These are phyloP conservation scores for Naganishia sp. DNA, from an alignment of 1,284 basidiomycete species.

Conservation along the genomic window DNA sequence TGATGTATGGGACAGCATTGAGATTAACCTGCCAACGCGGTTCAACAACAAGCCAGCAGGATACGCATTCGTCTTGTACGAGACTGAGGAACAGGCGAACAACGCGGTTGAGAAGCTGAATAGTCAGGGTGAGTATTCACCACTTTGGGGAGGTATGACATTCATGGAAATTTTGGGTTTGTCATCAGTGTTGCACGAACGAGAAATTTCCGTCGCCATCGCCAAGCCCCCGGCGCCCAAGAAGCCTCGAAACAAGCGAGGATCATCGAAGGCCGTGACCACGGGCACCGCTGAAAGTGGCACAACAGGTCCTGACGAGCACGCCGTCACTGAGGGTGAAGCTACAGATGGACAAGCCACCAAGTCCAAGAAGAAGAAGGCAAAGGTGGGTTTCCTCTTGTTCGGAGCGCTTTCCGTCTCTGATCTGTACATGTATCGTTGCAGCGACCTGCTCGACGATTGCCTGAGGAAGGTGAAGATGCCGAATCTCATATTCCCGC, in stretches of 20 bases:
- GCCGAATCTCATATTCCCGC: slow-evolving; percentile 21
- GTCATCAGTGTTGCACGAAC: slow-evolving; percentile 69
- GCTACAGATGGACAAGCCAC: slow-evolving; percentile 34
- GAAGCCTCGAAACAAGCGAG: slow-evolving; percentile 51
- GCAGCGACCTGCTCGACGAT: slow-evolving; percentile 45
- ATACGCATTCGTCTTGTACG: slow-evolving; percentile 86
- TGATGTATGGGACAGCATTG: slow-evolving; percentile 30
- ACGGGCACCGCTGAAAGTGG: slow-evolving; percentile 40
- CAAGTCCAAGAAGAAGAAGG: slow-evolving; percentile 48
- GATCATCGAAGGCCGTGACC: slow-evolving; percentile 36
- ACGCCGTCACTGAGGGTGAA: slow-evolving; percentile 37
- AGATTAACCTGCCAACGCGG: slow-evolving; percentile 45
- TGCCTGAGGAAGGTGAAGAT: slow-evolving; percentile 47
- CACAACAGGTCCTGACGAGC: slow-evolving; percentile 38
- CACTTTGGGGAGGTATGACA: not conserved
- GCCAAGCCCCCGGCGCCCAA: slow-evolving; percentile 85
- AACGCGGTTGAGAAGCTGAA: slow-evolving; percentile 81
- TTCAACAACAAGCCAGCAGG: slow-evolving; percentile 59
- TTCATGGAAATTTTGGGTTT: not conserved
- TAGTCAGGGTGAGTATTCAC: slow-evolving; percentile 61
- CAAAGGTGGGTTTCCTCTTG: slow-evolving; percentile 37
- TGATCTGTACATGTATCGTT: not conserved
- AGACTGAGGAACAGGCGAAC: slow-evolving; percentile 75
- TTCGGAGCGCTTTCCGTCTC: not conserved
- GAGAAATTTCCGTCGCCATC: slow-evolving; percentile 80